A percentile compares a stretch with the other conserved stretches of the same genome.
Evolutionary conservation across 305 asterid species (phyloP).

Genomic region (Fraxinus albicans): DNA sequence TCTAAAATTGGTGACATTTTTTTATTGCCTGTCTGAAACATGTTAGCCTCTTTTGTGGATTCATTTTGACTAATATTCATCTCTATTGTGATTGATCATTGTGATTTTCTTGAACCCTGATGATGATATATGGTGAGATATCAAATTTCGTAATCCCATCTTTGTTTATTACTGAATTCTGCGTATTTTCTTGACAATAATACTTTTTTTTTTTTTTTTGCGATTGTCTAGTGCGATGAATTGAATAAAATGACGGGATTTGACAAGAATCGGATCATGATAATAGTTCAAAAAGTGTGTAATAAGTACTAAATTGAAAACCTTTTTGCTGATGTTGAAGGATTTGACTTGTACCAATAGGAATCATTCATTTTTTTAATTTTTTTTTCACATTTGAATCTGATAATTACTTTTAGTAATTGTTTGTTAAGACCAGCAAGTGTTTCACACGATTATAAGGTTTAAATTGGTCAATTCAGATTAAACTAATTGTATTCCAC

Average conservation of each 20-base stretch:
- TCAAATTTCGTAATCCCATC: no score
- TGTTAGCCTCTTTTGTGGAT: not conserved
- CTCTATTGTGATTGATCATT: not conserved
- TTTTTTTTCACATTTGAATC: not conserved
- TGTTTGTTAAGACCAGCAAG: conserved; percentile 19
- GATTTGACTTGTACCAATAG: conserved; percentile 25
- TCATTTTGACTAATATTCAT: not conserved
- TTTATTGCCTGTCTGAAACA: not conserved
- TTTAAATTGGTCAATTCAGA: not conserved
- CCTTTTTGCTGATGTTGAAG: not conserved
- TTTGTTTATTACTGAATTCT: not conserved
- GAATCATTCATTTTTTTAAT: conserved; percentile 9
- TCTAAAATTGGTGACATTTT: not conserved
- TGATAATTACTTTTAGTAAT: not conserved
- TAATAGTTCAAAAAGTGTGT: not conserved
- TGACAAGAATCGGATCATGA: not conserved
- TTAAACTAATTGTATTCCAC: not conserved
- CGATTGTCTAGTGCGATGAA: not conserved
- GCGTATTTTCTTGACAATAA: not conserved
- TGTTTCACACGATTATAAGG: conserved; percentile 30
- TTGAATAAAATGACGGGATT: not conserved
- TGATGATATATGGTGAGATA: not conserved
- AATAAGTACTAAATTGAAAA: not conserved
- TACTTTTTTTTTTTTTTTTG: no score
- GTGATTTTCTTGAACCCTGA: not conserved